Conservation (phyloP, 2,329 filamentous ascomycete species). For the Lachnellula arida region DNA sequence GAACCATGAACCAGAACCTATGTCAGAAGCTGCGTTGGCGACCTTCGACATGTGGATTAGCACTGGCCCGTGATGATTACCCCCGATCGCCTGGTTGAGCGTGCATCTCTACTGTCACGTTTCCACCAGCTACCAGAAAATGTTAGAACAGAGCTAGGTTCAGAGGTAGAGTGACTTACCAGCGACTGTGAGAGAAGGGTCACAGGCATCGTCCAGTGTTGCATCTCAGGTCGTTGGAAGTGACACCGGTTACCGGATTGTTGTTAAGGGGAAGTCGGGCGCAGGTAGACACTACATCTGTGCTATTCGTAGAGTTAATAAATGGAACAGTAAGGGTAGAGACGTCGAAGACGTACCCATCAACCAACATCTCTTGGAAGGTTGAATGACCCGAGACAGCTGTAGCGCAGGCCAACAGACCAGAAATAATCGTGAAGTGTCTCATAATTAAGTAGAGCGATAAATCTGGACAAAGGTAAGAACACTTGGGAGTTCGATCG, state of each 20-base stretch:
- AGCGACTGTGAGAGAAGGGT: constrained; percentile 28
- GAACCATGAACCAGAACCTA: constrained; percentile 44
- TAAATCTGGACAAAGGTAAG: neutral
- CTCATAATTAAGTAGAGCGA: constrained; percentile 12
- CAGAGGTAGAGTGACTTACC: neutral
- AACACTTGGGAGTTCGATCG: neutral
- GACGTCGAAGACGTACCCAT: constrained; percentile 38
- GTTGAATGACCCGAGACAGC: constrained; percentile 43
- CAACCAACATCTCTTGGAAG: constrained; percentile 36
- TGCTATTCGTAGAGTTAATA: constrained; percentile 16
- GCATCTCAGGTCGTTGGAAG: constrained; percentile 45
- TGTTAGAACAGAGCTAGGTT: neutral
- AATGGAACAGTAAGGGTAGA: neutral
- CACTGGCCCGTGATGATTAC: constrained; percentile 50
- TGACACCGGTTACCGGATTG: constrained; percentile 46
- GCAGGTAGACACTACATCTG: constrained; percentile 42
- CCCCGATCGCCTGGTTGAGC: constrained; percentile 45
- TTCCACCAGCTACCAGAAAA: constrained; percentile 32
- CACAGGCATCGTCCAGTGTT: constrained; percentile 36
- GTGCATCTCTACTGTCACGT: constrained; percentile 55
- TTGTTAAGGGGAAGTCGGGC: constrained; percentile 47
- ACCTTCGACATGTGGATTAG: constrained; percentile 49
- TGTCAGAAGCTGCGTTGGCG: constrained; percentile 41
- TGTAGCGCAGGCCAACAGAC: constrained; percentile 27
- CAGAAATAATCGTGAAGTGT: constrained; percentile 8